Conservation (phyloP, 768 basidiomycete species). For the Hypholoma sublateritium region DNA sequence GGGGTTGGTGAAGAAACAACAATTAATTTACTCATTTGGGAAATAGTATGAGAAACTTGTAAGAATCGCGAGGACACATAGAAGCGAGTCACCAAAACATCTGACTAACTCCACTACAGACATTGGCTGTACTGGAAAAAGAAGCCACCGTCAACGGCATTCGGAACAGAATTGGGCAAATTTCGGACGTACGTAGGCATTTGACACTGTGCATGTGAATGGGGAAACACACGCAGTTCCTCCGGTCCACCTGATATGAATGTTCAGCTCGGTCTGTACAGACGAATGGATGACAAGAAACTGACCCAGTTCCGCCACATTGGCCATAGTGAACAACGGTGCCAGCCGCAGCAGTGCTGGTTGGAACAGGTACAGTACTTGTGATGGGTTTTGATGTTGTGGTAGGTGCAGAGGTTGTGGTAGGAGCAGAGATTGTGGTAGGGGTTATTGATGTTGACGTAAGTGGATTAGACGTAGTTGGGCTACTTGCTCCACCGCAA, state of each 20-base stretch:
- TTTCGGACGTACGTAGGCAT: conserved; percentile 19
- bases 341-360: conserved; percentile 17
- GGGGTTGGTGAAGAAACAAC: no score
- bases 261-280: not conserved
- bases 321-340: conserved; percentile 42
- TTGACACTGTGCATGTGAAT: conserved; percentile 18
- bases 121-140: conserved; percentile 34
- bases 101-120: conserved; percentile 7
- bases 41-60: not conserved
- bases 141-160: not conserved
- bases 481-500: conserved; percentile 27
- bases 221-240: conserved; percentile 20
- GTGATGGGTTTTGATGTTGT: conserved; percentile 4
- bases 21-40: not conserved
- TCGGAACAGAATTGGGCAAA: not conserved
- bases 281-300: not conserved
- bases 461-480: conserved; percentile 11
- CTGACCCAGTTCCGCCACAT: conserved; percentile 42
- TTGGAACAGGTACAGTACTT: conserved; percentile 7
- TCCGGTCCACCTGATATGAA: conserved; percentile 10
- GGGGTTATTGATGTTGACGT: not conserved
- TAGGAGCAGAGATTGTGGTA: not conserved
- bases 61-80: no score
- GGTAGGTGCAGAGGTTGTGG: not conserved
- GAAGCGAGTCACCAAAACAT: not conserved